Percentiles rank a stretch among this genome's conserved stretches.
phyloP scores from a whole-genome alignment of 2,329 filamentous ascomycete species.

The Aureobasidium mangrovei region DNA sequence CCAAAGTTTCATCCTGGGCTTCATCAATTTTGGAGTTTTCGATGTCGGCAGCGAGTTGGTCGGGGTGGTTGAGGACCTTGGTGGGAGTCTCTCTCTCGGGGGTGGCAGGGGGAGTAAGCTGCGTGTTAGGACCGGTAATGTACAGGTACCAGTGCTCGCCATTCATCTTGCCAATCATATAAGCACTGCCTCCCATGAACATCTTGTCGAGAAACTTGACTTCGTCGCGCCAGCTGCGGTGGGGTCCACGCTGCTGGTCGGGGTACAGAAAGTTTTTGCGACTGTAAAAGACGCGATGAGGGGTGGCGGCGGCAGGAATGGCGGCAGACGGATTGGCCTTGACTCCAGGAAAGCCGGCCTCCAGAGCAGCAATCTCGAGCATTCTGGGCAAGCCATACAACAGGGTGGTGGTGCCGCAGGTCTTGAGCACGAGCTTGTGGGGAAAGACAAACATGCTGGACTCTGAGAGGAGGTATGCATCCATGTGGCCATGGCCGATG shows the following conservation, averaged over 20 bases:
- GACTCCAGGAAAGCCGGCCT: constrained; percentile 82
- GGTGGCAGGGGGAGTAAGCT: constrained; percentile 73
- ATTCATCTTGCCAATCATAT: constrained; percentile 99
- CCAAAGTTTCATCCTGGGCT: constrained; percentile 64
- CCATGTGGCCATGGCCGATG: constrained; percentile 84
- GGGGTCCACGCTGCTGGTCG: constrained; percentile 84
- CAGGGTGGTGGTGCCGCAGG: constrained; percentile 91
- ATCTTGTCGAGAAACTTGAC: constrained; percentile 86
- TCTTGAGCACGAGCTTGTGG: constrained; percentile 99
- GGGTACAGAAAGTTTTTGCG: constrained; percentile 98
- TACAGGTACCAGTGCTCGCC: constrained; percentile 99
- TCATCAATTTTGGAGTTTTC: constrained; percentile 31
- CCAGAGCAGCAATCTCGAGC: constrained; percentile 78
- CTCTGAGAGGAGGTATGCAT: constrained; percentile 94
- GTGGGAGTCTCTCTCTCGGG: constrained; percentile 52
- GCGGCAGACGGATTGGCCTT: constrained; percentile 58
- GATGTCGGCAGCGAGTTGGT: constrained; percentile 27
- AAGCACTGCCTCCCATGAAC: constrained; percentile 87
- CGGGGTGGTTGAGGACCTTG: constrained; percentile 49
- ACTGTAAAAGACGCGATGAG: constrained; percentile 96
- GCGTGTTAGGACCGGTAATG: constrained; percentile 75
- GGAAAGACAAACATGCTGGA: constrained; percentile 99
- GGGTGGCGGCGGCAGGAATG: constrained; percentile 67
- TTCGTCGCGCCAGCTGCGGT: constrained; percentile 96
- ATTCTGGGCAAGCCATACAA: constrained; percentile 83